These are phyloP conservation scores for Mycena indigotica DNA, from an alignment of 768 basidiomycete species.

Conservation along the genomic window DNA sequence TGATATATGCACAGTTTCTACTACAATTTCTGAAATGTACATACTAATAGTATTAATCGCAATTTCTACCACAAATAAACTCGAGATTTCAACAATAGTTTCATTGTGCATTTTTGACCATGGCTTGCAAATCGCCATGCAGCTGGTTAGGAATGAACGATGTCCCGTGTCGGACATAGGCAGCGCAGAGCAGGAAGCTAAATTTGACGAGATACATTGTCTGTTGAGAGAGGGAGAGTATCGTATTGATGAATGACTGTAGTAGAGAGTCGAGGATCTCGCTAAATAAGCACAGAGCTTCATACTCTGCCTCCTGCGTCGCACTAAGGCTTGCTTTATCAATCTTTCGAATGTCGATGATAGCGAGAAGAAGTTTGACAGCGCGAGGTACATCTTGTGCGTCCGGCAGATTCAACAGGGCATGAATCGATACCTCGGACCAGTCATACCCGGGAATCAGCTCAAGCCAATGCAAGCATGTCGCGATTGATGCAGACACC, in stretches of 20 bases:
- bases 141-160: slow-evolving; percentile 23
- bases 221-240: slow-evolving; percentile 16
- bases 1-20: too few relatives aligned
- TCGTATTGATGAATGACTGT: slow-evolving; percentile 15
- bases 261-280: slow-evolving; percentile 4
- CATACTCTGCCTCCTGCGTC: not conserved
- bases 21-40: too few relatives aligned
- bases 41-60: too few relatives aligned
- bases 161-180: slow-evolving; percentile 11
- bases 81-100: too few relatives aligned
- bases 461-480: not conserved
- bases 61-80: too few relatives aligned
- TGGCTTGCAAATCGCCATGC: slow-evolving; percentile 19
- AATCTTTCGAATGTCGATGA: not conserved
- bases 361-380: not conserved
- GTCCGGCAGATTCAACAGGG: not conserved
- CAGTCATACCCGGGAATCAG: not conserved
- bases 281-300: not conserved
- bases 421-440: not conserved
- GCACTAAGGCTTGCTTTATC: not conserved
- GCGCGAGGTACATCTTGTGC: not conserved
- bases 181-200: slow-evolving; percentile 11
- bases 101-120: slow-evolving; percentile 25
- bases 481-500: slow-evolving; percentile 1
- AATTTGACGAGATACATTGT: slow-evolving; percentile 7